Evolutionary conservation across 441 rosid species (phyloP), one percentile per base, ranked within the genome.

Genomic region (Pelargonium cotyledonis): DNA sequence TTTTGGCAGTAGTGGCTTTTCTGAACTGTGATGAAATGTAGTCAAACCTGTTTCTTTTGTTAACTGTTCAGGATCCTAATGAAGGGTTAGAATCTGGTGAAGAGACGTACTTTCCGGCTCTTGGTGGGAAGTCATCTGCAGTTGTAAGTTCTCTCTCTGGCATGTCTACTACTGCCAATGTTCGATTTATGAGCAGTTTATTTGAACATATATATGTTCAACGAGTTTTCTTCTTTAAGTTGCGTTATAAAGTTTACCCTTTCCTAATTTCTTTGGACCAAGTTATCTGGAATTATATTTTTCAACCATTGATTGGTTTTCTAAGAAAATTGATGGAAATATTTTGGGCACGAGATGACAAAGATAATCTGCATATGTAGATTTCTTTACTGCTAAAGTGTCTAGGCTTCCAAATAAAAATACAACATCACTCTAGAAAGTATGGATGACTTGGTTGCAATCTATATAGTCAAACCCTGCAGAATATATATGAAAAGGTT

Each of bases 91-190:
- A 89, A 73, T 90, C 87, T 83, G 99, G 99, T 49, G 98, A 92
- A 68, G 86, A 85, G 69, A 95, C 92, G 4, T 87, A 80, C 75
- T 95, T 88, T 79, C 95, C 98, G 71, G 96, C 99, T 23, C 65
- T 95, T 77, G 92, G 95, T 69, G 83, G 83, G 82, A 87, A 87
- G 74, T 71, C 84, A 46, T 86, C 91, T 70, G 78, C 93, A 51
- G 96, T 95, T 78, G 97, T 95, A 81, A 90, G 86, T 76, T 57
- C 6, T 53, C 11, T 12, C 19, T 21, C 51, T 74, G 26, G 26
- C 49, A 57, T 69, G 53, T 70, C 19, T 35, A 46, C 38, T 51
- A 23, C 51, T 68, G 8, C 18, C 41, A 46, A 63, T 46, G 47
- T 73, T 31, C 40, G 46, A 47, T 76, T 66, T 72, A 55, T 55